Conservation (phyloP, 495 filamentous ascomycete species). For the Daldinia caldariorum region DNA sequence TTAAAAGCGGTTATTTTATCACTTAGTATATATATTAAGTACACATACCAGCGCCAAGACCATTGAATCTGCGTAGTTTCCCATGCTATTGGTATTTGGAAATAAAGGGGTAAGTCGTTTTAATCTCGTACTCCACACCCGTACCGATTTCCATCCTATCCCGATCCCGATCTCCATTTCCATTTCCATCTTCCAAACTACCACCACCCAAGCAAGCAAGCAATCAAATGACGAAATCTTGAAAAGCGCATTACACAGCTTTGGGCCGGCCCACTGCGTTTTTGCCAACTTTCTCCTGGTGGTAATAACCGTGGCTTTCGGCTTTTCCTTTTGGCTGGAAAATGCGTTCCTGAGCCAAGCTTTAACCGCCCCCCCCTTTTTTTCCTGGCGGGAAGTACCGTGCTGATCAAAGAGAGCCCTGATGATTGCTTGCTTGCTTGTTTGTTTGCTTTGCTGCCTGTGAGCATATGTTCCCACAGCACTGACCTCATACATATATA, state of each 20-base stretch:
- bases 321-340: constrained; percentile 14
- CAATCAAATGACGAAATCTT: constrained; percentile 51
- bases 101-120: background rate
- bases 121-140: background rate
- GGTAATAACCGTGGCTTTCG: constrained; percentile 49
- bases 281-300: constrained; percentile 33
- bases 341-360: constrained; percentile 48
- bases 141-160: background rate
- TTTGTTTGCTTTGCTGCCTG: background rate
- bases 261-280: constrained; percentile 30
- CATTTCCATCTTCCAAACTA: background rate
- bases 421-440: constrained; percentile 48
- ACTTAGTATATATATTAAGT: background rate
- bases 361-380: background rate
- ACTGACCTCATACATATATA: too few relatives aligned
- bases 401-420: constrained; percentile 66
- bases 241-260: constrained; percentile 15
- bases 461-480: too few relatives aligned
- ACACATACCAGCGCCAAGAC: background rate
- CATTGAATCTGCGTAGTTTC: background rate
- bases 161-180: background rate
- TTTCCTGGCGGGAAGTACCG: constrained; percentile 23
- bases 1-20: background rate
- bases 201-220: constrained; percentile 7
- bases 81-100: background rate